Base-by-base conservation (phyloP, 805 yeast species). In the Candida incommunis region DNA sequence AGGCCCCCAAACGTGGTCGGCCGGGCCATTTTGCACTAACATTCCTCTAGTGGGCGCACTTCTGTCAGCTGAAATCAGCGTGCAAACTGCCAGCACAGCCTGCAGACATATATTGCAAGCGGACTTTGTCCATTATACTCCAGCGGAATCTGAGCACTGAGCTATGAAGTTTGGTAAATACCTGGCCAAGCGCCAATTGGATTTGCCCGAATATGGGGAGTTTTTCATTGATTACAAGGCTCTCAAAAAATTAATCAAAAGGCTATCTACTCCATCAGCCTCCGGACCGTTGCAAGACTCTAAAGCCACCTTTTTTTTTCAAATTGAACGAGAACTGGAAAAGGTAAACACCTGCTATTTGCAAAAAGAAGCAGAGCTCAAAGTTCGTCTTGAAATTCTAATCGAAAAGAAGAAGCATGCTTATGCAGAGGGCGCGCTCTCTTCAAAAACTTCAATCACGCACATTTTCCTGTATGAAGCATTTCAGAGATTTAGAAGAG, bases 141-240 rank as follows among this genome's bases (percentile, higher is more conserved):
- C n/a, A n/a, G n/a, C n/a, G n/a, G n/a, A n/a, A n/a, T n/a, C n/a
- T n/a, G n/a, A n/a, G n/a, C n/a, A n/a, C n/a, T n/a, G n/a, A n/a
- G n/a, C n/a, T 11, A 68, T 68, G 98, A 92, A 92, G 70, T 92
- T 87, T 63, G 98, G 98, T 43, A 92, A 92, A 64, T 84, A 86
- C 59, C 70, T 92, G 60, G 97, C 95, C 51, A 82, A 94, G 40
- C 77, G 96, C 60, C 96, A 87, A 65, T 70, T 92, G 53, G 96
- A 90, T 62, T 69, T 90, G 48, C 97, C 97, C 9, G 98, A 92
- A 63, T 92, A 92, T 62, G 78, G 94, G 43, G 87, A 90, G 31
- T 82, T 85, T 60, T 92, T 90, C 67, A 90, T 92, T 59, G 87
- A 92, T 66, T 92, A 92, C 65, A 92, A 92, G 67, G 92, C 90